A percentile compares a stretch with the other conserved stretches of the same genome.
These are phyloP conservation scores for Globisporangium spiculum DNA, from an alignment of 352 stramenopile genomes.

Conservation along the genomic window DNA sequence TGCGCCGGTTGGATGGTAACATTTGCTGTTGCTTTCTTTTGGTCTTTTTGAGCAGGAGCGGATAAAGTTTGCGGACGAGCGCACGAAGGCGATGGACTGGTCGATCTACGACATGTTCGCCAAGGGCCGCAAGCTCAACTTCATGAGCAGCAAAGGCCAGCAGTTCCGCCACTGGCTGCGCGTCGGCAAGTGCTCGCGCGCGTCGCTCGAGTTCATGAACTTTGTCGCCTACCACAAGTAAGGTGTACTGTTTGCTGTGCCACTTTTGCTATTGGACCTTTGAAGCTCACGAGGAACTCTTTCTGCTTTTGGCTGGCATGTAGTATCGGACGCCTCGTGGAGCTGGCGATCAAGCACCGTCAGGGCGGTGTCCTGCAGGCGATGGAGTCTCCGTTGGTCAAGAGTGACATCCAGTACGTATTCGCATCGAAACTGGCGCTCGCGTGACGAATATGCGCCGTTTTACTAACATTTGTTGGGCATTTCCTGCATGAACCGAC, in stretches of 20 bases:
- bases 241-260: constrained; percentile 19
- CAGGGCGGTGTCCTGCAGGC: constrained; percentile 52
- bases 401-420: constrained; percentile 63
- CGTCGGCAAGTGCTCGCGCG: constrained; percentile 59
- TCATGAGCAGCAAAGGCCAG: constrained; percentile 71
- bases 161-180: constrained; percentile 71
- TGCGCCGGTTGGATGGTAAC: neutral
- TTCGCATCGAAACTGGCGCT: neutral
- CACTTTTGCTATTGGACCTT: neutral
- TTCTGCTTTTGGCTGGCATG: neutral
- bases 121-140: constrained; percentile 76
- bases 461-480: neutral
- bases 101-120: constrained; percentile 80
- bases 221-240: constrained; percentile 84
- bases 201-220: constrained; percentile 83
- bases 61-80: constrained; percentile 83
- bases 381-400: constrained; percentile 47
- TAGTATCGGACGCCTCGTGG: constrained; percentile 78
- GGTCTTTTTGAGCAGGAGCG: constrained; percentile 38
- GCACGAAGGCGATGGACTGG: constrained; percentile 81
- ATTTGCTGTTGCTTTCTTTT: neutral
- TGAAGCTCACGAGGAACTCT: neutral
- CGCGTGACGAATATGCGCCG: neutral
- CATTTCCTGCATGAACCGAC: neutral
- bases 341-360: constrained; percentile 75